phyloP scores from a whole-genome alignment of 2,329 filamentous ascomycete genomes.

The Xylaria sp. region DNA sequence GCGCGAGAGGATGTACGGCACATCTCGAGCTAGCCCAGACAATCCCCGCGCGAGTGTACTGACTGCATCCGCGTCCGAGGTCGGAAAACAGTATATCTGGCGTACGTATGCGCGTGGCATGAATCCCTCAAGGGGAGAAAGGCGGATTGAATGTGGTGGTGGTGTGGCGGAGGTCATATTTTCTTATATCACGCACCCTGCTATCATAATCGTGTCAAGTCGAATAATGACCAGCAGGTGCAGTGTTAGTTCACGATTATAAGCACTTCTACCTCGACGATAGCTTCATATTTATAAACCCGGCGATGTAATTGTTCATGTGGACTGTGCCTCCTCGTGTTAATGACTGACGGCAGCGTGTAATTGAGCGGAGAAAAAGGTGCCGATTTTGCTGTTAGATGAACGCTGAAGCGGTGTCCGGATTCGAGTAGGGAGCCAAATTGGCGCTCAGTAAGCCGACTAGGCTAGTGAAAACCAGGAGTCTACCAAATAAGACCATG shows the following conservation, averaged over 20 bases:
- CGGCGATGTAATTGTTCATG: too few species aligned
- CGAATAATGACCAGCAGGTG: not conserved
- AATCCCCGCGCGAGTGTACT: slow-evolving; percentile 39
- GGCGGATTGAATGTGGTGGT: not conserved
- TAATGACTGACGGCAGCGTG: too few species aligned
- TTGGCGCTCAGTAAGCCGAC: not conserved
- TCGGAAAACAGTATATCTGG: slow-evolving; percentile 47
- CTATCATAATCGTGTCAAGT: not conserved
- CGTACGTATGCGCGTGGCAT: slow-evolving; percentile 48
- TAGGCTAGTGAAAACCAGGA: not conserved
- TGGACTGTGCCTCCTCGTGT: too few species aligned
- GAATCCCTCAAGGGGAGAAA: slow-evolving; percentile 47
- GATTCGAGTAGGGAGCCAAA: not conserved
- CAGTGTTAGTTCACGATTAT: too few species aligned
- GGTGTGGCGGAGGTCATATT: not conserved
- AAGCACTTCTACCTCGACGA: too few species aligned
- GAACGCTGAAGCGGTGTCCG: not conserved
- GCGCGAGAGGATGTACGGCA: slow-evolving; percentile 46
- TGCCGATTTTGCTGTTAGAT: too few species aligned
- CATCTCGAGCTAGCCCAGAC: slow-evolving; percentile 35
- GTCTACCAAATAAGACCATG: not conserved
- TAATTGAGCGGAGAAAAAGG: too few species aligned
- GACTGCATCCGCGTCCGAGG: slow-evolving; percentile 27
- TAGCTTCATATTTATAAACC: too few species aligned
- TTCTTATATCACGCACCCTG: not conserved